phyloP scores from a whole-genome alignment of 768 basidiomycete genomes.

The Leccinum variicolor region DNA sequence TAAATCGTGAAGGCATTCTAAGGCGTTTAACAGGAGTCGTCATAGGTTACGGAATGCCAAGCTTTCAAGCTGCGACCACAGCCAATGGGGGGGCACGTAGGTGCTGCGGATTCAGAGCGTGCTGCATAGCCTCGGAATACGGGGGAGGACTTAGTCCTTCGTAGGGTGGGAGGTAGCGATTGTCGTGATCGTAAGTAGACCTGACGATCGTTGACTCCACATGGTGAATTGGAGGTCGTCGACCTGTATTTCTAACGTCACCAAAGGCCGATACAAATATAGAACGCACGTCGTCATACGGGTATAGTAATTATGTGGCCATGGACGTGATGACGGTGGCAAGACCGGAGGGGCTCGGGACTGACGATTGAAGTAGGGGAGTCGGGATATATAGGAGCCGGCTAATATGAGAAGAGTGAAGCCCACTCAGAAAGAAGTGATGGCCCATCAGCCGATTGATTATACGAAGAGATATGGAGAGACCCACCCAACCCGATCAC shows the following conservation, averaged over 20 bases:
- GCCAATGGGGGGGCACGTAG: not conserved
- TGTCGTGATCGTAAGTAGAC: not conserved
- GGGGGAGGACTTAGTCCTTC: constrained; percentile 11
- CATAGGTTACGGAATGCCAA: not conserved
- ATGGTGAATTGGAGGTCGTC: not conserved
- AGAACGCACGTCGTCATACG: not conserved
- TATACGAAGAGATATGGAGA: not conserved
- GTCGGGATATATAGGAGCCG: constrained; percentile 1
- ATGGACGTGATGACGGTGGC: not conserved
- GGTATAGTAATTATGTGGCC: not conserved
- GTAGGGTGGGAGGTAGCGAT: constrained; percentile 7
- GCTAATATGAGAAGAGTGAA: constrained; percentile 11
- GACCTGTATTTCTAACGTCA: not conserved
- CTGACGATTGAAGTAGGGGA: not conserved
- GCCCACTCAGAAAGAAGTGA: constrained; percentile 1
- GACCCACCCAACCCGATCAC: constrained; percentile 15
- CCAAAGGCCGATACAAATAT: not conserved
- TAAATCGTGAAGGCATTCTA: not conserved
- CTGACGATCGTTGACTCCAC: not conserved
- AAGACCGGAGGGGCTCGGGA: not conserved
- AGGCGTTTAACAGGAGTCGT: not conserved
- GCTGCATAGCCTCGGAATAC: not conserved
- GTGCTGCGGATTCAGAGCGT: not conserved
- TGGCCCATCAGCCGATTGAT: not conserved
- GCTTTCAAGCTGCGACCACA: not conserved